Conservation (phyloP, 2,329 filamentous ascomycete genomes). For the Thermomyces lanuginosus region DNA sequence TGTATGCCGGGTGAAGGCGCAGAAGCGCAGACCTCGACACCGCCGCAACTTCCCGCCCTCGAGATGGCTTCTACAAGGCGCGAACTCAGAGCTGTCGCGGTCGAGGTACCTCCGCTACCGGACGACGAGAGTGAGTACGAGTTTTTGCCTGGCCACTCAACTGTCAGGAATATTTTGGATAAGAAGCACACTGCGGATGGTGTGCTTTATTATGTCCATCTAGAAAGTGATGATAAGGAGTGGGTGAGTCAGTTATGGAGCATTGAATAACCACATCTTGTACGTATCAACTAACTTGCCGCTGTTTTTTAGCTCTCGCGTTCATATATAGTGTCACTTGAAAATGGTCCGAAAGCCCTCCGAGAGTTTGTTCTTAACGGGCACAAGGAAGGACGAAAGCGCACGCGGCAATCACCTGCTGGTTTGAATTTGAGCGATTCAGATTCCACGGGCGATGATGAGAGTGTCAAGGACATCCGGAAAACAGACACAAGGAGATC, state of each 20-base stretch:
- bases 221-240: constrained; percentile 21
- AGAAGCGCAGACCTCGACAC: too few relatives aligned
- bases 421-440: too few relatives aligned
- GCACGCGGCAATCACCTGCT: too few relatives aligned
- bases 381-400: too few relatives aligned
- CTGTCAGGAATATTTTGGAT: constrained; percentile 16
- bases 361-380: constrained; percentile 18
- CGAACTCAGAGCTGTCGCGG: constrained; percentile 7
- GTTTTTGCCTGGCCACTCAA: constrained; percentile 24
- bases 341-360: constrained; percentile 16
- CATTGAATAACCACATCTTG: constrained; percentile 1
- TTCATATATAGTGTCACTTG: constrained; percentile 12
- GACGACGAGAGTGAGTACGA: constrained; percentile 20
- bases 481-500: too few relatives aligned
- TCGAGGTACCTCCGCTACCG: constrained; percentile 17
- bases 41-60: not conserved
- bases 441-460: too few relatives aligned
- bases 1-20: too few relatives aligned
- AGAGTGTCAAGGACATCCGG: too few relatives aligned
- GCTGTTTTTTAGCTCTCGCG: constrained; percentile 13
- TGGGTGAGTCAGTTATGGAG: constrained; percentile 14
- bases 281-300: not conserved
- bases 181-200: constrained; percentile 11
- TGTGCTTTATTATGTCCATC: constrained; percentile 16
- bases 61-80: not conserved